Percentiles rank a stretch among this genome's conserved stretches.
Evolutionary conservation across 2,329 filamentous ascomycete genomes (phyloP).

Genomic region (Curvularia hawaiiensis): DNA sequence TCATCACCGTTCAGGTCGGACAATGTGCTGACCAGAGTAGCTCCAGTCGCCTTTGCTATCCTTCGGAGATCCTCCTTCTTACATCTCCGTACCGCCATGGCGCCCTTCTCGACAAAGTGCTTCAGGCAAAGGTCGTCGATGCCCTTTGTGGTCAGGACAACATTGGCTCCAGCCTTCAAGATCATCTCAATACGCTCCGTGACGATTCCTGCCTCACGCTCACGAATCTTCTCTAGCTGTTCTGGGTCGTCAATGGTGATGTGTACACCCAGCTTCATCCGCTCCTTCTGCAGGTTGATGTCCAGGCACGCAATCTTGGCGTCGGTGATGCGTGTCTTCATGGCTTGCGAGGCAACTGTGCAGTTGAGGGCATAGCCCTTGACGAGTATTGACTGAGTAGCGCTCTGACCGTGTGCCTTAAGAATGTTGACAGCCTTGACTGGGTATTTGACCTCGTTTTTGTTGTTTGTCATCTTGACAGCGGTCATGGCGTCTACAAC

Average conservation of each 20-base stretch:
- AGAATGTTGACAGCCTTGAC: slow-evolving; percentile 99
- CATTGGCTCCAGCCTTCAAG: slow-evolving; percentile 94
- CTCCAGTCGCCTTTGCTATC: slow-evolving; percentile 95
- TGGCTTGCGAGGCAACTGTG: slow-evolving; percentile 96
- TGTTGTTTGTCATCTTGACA: slow-evolving; percentile 91
- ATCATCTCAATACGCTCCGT: slow-evolving; percentile 97
- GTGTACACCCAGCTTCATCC: slow-evolving; percentile 98
- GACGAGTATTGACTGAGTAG: slow-evolving; percentile 84
- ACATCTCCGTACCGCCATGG: slow-evolving; percentile 93
- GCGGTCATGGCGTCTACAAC: slow-evolving; percentile 95
- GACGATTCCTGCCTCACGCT: slow-evolving; percentile 90
- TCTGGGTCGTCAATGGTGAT: slow-evolving; percentile 97
- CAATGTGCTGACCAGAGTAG: slow-evolving; percentile 87
- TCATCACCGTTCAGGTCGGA: slow-evolving; percentile 98
- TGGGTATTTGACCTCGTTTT: slow-evolving; percentile 91
- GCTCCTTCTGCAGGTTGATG: slow-evolving; percentile 98
- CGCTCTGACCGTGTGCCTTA: slow-evolving; percentile 96
- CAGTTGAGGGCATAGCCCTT: slow-evolving; percentile 99
- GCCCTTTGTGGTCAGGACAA: slow-evolving; percentile 95
- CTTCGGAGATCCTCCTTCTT: slow-evolving; percentile 98
- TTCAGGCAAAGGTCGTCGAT: slow-evolving; percentile 97
- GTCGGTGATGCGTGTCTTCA: slow-evolving; percentile 89
- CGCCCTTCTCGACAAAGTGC: slow-evolving; percentile 90
- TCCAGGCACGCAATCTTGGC: slow-evolving; percentile 97
- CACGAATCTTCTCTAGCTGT: slow-evolving; percentile 95